These are phyloP conservation scores for Cardamine occulta DNA, from an alignment of 345 rosid species.

Conservation along the genomic window DNA sequence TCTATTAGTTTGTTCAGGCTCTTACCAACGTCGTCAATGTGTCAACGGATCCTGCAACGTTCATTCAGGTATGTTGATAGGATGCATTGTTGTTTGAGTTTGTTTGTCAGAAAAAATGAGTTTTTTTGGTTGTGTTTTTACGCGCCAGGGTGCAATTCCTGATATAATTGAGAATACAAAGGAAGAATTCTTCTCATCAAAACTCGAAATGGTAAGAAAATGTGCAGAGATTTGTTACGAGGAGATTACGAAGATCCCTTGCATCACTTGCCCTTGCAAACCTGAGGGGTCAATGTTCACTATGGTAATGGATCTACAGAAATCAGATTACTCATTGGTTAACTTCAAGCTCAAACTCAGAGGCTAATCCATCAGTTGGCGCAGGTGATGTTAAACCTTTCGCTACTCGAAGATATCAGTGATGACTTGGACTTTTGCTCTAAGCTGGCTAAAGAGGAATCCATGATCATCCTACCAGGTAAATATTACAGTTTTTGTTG, in stretches of 20 bases:
- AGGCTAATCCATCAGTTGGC: neutral
- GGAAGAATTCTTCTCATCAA: constrained; percentile 42
- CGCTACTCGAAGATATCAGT: constrained; percentile 42
- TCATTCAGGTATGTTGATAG: constrained; percentile 59
- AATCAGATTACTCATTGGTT: neutral
- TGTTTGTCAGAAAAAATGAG: neutral
- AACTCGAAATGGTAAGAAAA: constrained; percentile 32
- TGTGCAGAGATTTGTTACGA: constrained; percentile 46
- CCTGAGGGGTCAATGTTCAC: constrained; percentile 51
- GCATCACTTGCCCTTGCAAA: constrained; percentile 49
- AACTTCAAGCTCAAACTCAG: neutral
- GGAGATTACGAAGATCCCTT: constrained; percentile 45
- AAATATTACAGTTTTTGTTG: constrained; percentile 3
- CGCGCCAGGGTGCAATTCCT: constrained; percentile 42
- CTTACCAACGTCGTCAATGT: constrained; percentile 42
- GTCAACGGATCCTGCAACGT: constrained; percentile 52
- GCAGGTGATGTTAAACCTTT: constrained; percentile 45
- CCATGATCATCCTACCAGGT: constrained; percentile 48
- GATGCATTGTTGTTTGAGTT: neutral
- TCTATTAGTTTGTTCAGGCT: constrained; percentile 45
- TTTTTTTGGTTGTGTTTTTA: neutral
- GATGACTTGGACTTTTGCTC: constrained; percentile 52
- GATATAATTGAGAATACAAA: constrained; percentile 46
- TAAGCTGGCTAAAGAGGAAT: constrained; percentile 53
- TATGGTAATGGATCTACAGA: constrained; percentile 28